Evolutionary conservation across 2,329 filamentous ascomycete genomes (phyloP), one percentile per base, ranked within the genome.

Genomic region (Xylariaceae sp.): DNA sequence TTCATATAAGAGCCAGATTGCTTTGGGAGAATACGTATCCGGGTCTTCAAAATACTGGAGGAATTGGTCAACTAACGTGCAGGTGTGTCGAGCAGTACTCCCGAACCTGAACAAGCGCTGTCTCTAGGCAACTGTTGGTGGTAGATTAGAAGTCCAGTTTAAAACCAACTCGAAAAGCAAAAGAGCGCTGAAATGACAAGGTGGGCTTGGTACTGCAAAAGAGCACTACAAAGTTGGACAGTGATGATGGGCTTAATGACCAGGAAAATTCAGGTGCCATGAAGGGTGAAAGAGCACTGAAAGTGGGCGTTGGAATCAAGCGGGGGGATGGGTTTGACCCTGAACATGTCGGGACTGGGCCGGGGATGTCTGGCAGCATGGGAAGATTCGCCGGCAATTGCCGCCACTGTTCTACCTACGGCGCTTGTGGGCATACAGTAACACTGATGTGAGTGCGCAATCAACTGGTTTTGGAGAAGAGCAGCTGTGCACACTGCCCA

Each of bases 291-390:
- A 57, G 61, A 59, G 51, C 59, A 50, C 60, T 60, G 60, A 60
- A 58, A 64, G 61, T 31, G 23, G 46, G 59, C 47, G 48, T 40
- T 60, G 48, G 55, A 51, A 45, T 41, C 28, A 33, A 31, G 59
- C 62, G 50, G 61, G 67, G 67, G 67, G 59, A 60, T 67, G 53
- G 61, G 65, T 66, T 70, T 70, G 67, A 70, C 67, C 67, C 67
- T 68, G 66, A 70, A 67, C 65, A 60, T 54, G 36, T 16, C n/a
- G n/a, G 33, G 33, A 17, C 48, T 45, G 36, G 52, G 58, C 39
- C 55, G 36, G 56, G 58, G 40, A 56, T 29, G 40, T 51, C 51
- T 53, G 46, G 28, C 19, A 39, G 37, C 14, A 39, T 43, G 37
- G 36, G n/a, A n/a, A n/a, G n/a, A n/a, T n/a, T n/a, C n/a, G n/a